phyloP scores from a whole-genome alignment of 225 moss, liverwort and hornwort species.

The Neckera pumila region DNA sequence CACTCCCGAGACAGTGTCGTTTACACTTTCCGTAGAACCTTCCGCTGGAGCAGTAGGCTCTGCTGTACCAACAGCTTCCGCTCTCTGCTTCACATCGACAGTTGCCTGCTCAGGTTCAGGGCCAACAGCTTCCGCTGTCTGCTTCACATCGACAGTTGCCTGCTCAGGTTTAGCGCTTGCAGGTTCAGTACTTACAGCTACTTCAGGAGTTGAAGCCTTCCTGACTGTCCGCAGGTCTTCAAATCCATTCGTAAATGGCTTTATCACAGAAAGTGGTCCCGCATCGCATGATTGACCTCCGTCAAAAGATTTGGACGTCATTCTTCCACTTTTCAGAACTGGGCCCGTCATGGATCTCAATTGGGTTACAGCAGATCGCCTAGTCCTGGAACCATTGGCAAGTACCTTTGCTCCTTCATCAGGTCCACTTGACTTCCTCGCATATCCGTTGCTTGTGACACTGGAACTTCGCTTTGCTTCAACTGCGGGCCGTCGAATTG shows the following conservation, averaged over 20 bases:
- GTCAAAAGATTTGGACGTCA: constrained; percentile 53
- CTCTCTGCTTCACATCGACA: constrained; percentile 7
- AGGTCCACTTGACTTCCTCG: constrained; percentile 27
- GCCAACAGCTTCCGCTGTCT: constrained; percentile 1
- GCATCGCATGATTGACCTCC: constrained; percentile 39
- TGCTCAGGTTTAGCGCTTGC: constrained; percentile 9
- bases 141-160: constrained; percentile 5
- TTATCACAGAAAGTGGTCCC: constrained; percentile 17
- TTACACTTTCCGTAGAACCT: constrained; percentile 6
- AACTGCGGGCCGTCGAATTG: constrained; percentile 18
- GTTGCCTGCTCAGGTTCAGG: constrained; percentile 9
- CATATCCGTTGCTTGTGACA: constrained; percentile 22
- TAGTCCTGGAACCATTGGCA: constrained; percentile 41
- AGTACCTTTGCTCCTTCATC: constrained; percentile 40
- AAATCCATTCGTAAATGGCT: constrained; percentile 46
- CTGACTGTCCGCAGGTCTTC: constrained; percentile 42
- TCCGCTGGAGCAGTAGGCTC: constrained; percentile 17
- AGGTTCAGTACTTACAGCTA: constrained; percentile 6
- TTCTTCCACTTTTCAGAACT: constrained; percentile 41
- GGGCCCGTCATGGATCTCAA: constrained; percentile 39
- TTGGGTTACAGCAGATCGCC: constrained; percentile 44
- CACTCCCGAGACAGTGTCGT: constrained; percentile 43
- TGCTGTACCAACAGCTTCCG: neutral
- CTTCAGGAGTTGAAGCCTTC: constrained; percentile 6
- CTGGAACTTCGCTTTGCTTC: constrained; percentile 39